Evolutionary conservation across 2,329 filamentous ascomycete species (phyloP), one percentile per base, ranked within the genome.

Genomic region (Trichoderma harzianum): DNA sequence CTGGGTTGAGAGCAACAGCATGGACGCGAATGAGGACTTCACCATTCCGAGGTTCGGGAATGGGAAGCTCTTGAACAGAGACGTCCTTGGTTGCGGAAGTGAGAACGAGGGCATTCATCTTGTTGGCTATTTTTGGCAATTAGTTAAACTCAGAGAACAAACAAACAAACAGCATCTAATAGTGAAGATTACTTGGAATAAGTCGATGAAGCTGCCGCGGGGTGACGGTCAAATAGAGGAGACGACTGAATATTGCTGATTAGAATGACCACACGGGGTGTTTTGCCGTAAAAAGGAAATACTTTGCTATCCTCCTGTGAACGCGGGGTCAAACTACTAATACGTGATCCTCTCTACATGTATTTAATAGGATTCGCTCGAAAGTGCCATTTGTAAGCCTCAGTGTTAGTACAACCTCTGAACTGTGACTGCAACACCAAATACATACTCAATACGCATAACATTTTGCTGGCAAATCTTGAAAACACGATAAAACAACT

Each of bases 1-100:
- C 75, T 0, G 77, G 77, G 2, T 79, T 79, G 7, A 79, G 68
- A 0, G 77, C 78, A 55, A 79, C 72, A 1, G 77, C 76, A 6
- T 72, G 69, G 10, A 79, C 75, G 0, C 66, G 74, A 2, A 79
- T 67, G 1, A 79, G 70, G 21, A 79, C 61, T 28, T 79, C 76
- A 0, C 73, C 70, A 0, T 57, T 3, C 0, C 36, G 18, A 4
- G 75, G 76, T 3, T 28, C 26, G 1, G 77, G 77, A 1, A 36
- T 65, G 11, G 72, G 69, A n/a, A 78, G 5, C 12, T 78, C 70
- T 8, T 69, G 70, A 3, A 78, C 69, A 2, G 39, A 30, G 16
- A 73, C 73, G 12, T 36, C 51, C 14, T 61, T 28, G 0, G 61
- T 43, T 2, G 72, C 11, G 0, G 76, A 57, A 0, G 62, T 72